These are phyloP conservation scores for Phellinidium pouzarii DNA, from an alignment of 1,284 basidiomycete species.

Conservation along the genomic window DNA sequence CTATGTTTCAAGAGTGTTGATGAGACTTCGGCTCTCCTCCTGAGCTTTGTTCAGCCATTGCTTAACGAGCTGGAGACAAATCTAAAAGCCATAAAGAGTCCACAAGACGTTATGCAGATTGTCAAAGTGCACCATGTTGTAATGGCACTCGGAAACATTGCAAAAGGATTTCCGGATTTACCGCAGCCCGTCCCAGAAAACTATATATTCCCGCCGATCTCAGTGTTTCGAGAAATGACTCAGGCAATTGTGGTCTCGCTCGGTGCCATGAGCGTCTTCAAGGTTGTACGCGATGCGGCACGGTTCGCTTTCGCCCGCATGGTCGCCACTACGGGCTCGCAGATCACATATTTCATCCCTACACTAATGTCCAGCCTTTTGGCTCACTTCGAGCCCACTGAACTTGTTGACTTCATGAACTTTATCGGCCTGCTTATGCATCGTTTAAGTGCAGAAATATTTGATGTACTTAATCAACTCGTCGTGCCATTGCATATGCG, in stretches of 20 bases:
- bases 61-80: conserved; percentile 70
- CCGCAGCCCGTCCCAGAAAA: conserved; percentile 60
- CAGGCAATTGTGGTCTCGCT: conserved; percentile 87
- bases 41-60: conserved; percentile 78
- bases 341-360: conserved; percentile 77
- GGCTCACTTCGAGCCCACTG: conserved; percentile 85
- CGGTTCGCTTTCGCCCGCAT: conserved; percentile 93
- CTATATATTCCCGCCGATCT: conserved; percentile 69
- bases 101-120: conserved; percentile 65
- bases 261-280: conserved; percentile 82
- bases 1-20: conserved; percentile 62
- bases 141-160: conserved; percentile 90
- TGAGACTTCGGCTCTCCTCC: conserved; percentile 68
- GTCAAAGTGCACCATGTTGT: conserved; percentile 93
- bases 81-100: conserved; percentile 54
- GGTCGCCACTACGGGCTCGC: conserved; percentile 82
- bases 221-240: conserved; percentile 82
- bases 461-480: conserved; percentile 84
- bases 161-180: conserved; percentile 94
- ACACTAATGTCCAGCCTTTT: conserved; percentile 85
- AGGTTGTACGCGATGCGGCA: conserved; percentile 91
- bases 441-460: conserved; percentile 83
- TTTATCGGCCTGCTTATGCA: conserved; percentile 91
- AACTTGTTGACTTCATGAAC: conserved; percentile 92
- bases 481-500: conserved; percentile 83